Base-by-base conservation (phyloP, 1,139 yeast genomes). In the Zygoascus meyerae region DNA sequence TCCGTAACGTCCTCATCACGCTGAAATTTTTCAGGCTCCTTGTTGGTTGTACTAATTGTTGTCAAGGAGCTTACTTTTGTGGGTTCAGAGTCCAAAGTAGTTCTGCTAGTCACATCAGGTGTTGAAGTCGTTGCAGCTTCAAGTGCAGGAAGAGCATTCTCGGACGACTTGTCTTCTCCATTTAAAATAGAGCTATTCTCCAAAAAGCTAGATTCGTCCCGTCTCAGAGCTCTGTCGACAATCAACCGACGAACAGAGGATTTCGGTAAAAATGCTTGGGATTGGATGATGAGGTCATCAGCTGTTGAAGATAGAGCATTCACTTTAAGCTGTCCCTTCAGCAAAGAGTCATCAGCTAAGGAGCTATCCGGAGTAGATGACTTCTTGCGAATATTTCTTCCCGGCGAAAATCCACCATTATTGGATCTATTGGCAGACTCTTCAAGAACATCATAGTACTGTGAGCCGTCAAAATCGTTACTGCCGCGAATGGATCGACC, bases 221-320 rank as follows among this genome's bases (percentile, higher is more conserved):
- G 11, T 7, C 26, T 9, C 33, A 34, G 16, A 5, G 34, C 40
- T 35, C 36, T 21, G 12, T 79, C 79, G 51, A 83, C 74, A 6
- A 79, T 73, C 48, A 83, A 69, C 50, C 76, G 75, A 44, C 80
- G 78, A 52, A 80, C 73, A 48, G 75, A 77, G 35, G 72, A 69
- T 45, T 78, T 77, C 26, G 89, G 89, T 3, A 83, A 75, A 62
- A 85, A 85, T 5, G 85, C 80, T 47, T 79, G 85, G n/a, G 86
- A 78, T 2, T 83, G 71, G 51, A 84, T 65, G 49, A 86, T 82
- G 2, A 87, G 81, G 43, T 77, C 74, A 62, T 84, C 92, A 3
- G 84, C 75, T 32, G 68, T 65, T n/a, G 68, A 52, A 45, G 64
- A 68, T 52, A 68, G 14, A n/a, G 36, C 17, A 14, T 43, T 36